Conservation (phyloP, 805 yeast genomes). For the Candida alai region DNA sequence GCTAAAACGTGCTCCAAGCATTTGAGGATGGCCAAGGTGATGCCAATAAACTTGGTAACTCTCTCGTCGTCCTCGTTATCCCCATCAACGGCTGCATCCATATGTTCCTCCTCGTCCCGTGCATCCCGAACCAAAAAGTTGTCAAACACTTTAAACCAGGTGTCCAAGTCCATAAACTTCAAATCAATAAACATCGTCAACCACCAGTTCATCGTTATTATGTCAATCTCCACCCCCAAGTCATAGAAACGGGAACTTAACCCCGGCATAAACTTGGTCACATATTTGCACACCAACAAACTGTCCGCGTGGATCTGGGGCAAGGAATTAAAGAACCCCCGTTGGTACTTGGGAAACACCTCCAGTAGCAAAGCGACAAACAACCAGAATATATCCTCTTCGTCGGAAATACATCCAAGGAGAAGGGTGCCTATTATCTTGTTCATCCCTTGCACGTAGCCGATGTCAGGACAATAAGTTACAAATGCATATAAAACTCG, state of each 20-base stretch:
- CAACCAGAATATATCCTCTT: constrained; percentile 52
- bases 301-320: constrained; percentile 32
- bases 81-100: neutral
- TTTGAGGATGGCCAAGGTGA: constrained; percentile 35
- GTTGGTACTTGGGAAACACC: constrained; percentile 43
- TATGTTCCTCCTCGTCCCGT: neutral
- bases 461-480: constrained; percentile 43
- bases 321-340: constrained; percentile 17
- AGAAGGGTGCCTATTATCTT: constrained; percentile 51
- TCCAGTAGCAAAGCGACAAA: constrained; percentile 47
- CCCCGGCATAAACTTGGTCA: constrained; percentile 37
- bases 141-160: constrained; percentile 52
- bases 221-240: constrained; percentile 40
- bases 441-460: constrained; percentile 62
- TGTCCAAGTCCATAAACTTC: constrained; percentile 44
- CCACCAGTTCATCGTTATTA: constrained; percentile 56
- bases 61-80: neutral
- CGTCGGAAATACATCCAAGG: constrained; percentile 27
- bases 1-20: constrained; percentile 30
- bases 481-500: constrained; percentile 49
- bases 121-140: constrained; percentile 33
- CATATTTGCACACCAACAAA: constrained; percentile 29
- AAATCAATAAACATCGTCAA: constrained; percentile 47
- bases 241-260: constrained; percentile 31
- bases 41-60: constrained; percentile 24